Evolutionary conservation across 2,329 filamentous ascomycete genomes (phyloP), one percentile per base, ranked within the genome.

Genomic region (Aureobasidium pullulans): DNA sequence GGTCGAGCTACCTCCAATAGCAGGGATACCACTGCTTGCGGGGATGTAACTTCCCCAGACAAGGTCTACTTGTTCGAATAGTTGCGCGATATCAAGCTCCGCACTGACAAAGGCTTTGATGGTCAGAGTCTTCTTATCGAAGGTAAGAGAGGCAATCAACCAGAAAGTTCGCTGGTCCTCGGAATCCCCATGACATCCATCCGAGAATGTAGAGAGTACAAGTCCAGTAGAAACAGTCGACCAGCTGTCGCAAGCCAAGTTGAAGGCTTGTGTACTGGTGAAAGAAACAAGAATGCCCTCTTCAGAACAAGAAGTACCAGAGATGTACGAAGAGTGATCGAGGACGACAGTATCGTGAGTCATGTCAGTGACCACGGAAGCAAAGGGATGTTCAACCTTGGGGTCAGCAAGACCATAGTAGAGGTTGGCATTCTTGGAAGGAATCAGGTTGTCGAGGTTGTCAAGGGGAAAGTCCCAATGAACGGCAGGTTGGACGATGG

Each of bases 381-480:
- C 48, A 16, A 37, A 52, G 23, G 10, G 1, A 28, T 52, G 48
- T 32, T 52, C 31, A 6, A 37, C 34, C 16, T 23, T 36, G 11
- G 48, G 48, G 15, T 52, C 48, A 6, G 48, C 23, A 23, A 39
- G n/a, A 52, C 48, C 48, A 23, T 56, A 43, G 28, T 56, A 56
- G 39, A 56, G 52, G 19, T 32, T 34, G n/a, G 37, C 15, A 23
- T 34, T 43, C 6, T 44, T 44, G 4, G 37, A 44, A 2, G 52
- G 52, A 2, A 43, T 43, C 52, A 56, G 39, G 6, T 56, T 56
- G 1, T 31, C 6, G n/a, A 56, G 32, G 23, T 56, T 28, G 23
- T 19, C 40, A 10, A 44, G 23, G 9, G 37, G 37, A 23, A 13
- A 43, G 19, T 56, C 52, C 37, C 40, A 56, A 16, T 56, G 52